These are phyloP conservation scores for Hypsizygus ulmarius DNA, from an alignment of 1,284 basidiomycete species.

Conservation along the genomic window DNA sequence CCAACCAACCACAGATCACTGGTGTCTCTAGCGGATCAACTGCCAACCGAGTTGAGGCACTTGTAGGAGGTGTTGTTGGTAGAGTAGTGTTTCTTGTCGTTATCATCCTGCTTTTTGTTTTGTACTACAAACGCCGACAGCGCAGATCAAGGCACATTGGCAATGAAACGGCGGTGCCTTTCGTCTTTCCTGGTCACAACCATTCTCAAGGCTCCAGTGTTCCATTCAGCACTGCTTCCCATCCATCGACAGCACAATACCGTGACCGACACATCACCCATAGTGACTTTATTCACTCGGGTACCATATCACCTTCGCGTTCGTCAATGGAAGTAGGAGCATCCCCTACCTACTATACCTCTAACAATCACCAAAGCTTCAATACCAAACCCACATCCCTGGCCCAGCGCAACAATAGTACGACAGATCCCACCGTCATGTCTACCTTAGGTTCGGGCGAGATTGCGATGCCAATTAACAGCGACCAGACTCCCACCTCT, in stretches of 20 bases:
- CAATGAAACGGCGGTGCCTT: slow-evolving; percentile 3
- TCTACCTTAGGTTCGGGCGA: too few relatives aligned
- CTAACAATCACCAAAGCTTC: neutral
- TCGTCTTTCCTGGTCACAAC: too few relatives aligned
- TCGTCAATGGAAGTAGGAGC: neutral
- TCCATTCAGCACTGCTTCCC: neutral
- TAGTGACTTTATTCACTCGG: slow-evolving; percentile 8
- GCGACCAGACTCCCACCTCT: neutral
- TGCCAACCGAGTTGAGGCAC: slow-evolving; percentile 1
- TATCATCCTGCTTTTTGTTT: slow-evolving; percentile 9
- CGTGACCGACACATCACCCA: slow-evolving; percentile 3
- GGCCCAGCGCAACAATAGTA: too few relatives aligned
- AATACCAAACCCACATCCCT: neutral
- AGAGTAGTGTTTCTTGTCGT: slow-evolving; percentile 7
- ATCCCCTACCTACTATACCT: neutral
- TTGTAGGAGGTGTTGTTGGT: slow-evolving; percentile 13
- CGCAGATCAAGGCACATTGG: neutral
- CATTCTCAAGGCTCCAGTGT: neutral
- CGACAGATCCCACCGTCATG: too few relatives aligned
- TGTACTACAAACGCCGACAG: neutral
- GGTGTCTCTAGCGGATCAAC: neutral
- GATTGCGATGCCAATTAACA: neutral
- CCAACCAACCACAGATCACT: too few relatives aligned
- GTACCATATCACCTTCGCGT: neutral
- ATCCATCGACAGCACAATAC: neutral